phyloP scores from a whole-genome alignment of 768 basidiomycete genomes.

The Crassisporium funariophilum region DNA sequence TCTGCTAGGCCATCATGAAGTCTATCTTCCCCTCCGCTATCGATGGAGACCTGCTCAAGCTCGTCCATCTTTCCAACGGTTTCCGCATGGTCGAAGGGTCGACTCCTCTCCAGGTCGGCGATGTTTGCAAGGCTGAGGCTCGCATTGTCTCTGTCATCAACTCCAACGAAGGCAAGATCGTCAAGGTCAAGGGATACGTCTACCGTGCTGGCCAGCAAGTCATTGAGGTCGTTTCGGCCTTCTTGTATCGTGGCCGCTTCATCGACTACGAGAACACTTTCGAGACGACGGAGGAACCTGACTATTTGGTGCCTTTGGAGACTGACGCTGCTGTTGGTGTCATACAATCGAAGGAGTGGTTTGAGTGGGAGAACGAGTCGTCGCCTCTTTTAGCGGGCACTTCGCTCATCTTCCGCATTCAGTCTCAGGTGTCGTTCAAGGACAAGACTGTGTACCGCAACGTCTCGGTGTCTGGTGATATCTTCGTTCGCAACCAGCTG shows the following conservation, averaged over 20 bases:
- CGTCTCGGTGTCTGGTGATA: constrained; percentile 80
- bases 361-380: constrained; percentile 88
- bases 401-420: constrained; percentile 85
- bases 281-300: constrained; percentile 86
- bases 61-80: constrained; percentile 96
- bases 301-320: constrained; percentile 77
- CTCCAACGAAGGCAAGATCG: constrained; percentile 88
- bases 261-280: constrained; percentile 95
- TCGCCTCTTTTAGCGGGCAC: constrained; percentile 79
- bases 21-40: constrained; percentile 92
- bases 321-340: constrained; percentile 86
- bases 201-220: constrained; percentile 76
- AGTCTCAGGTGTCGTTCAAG: constrained; percentile 88
- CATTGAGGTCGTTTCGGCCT: constrained; percentile 92
- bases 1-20: constrained; percentile 91
- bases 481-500: constrained; percentile 86
- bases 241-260: constrained; percentile 96
- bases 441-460: constrained; percentile 84
- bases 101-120: constrained; percentile 77
- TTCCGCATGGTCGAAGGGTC: constrained; percentile 87
- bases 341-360: constrained; percentile 96
- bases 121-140: constrained; percentile 89
- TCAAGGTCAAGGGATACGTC: constrained; percentile 86
- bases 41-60: constrained; percentile 92
- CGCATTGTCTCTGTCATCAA: constrained; percentile 89